Evolutionary conservation across 192 early-diverging fungal species (phyloP), one percentile per base, ranked within the genome.

Genomic region (Phycomyces blakesleeanus): DNA sequence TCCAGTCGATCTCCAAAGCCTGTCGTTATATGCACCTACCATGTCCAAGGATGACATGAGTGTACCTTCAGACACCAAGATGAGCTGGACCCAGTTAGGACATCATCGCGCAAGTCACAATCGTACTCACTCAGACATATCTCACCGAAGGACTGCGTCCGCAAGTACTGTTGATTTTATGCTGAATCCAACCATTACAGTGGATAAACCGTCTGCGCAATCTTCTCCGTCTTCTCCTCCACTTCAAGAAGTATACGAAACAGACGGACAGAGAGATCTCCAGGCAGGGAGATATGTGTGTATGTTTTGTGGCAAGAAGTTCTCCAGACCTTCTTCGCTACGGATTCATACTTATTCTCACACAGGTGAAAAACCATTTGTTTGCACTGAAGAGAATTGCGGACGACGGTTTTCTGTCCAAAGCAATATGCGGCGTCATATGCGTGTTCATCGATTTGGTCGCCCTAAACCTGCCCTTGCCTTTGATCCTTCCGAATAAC

Each of bases 291-390:
- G 77, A 56, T 88, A 87, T 61, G 73, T 78, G 47, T 90, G 87
- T 50, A 64, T 75, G 10, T 75, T 70, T 38, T 92, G 90, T 58
- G 56, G 67, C 18, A 92, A 90, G 49, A 57, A 61, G 26, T 92
- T 92, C 49, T 80, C 85, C 7, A 78, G 90, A 39, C 90, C 90
- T 0, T 87, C 84, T 21, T 85, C 88, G 0, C 64, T 89, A 0
- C 67, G 80, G 1, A 88, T 88, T 27, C 90, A 91, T 65, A 85
- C 83, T n/a, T 83, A 83, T 61, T 87, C 88, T 0, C 90, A 92
- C 52, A 91, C 90, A 5, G 89, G 89, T 3, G 89, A 92, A 59
- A 87, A 86, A 42, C 90, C 90, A 0, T 83, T 87, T 72, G 75
- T 80, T 20, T 92, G 90, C 55, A 59, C 63, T 0, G 81, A 81